Evolutionary conservation across 768 basidiomycete genomes (phyloP), one percentile per base, ranked within the genome.

Genomic region (Serendipita sp.): DNA sequence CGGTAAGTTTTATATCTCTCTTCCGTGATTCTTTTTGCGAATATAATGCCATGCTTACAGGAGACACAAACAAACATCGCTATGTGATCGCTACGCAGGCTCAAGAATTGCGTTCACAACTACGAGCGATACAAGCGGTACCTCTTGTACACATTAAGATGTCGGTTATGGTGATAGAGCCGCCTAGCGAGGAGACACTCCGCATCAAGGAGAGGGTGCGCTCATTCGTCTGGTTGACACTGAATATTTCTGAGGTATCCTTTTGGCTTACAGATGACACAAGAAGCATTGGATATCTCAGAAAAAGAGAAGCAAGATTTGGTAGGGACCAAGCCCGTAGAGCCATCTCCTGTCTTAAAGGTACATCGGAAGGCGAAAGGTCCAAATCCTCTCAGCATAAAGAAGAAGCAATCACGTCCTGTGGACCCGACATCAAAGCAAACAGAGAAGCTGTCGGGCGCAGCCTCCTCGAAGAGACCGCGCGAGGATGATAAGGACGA

Each of bases 111-210:
- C 84, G 94, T 2, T 74, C 75, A 31, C 76, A 78, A 64, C 77
- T 98, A 52, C 83, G 93, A 15, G 73, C 71, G 3, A 79, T 96
- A 44, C 87, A 93, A 8, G 94, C 84, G 1, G 84, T 91, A 0
- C 96, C 96, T 0, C 81, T 98, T 66, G 77, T 98, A 44, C 94
- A 96, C 72, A 80, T 96, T 66, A 94, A 91, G 70, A 87, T 89
- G 36, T 84, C 90, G 0, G 95, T 98, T 10, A 40, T 40, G 81
- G 83, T 99, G 18, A 79, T 98, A 29, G 93, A 95, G 72, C 91
- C 91, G 4, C 90, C 91, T 0, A 89, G 87, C 67, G 83, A 88
- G 64, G 78, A 78, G 2, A 98, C 93, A 1, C 70, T 91, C 10
- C 71, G 77, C 62, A 78, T 78, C 48, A 97, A 97, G 73, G 77